These are phyloP conservation scores for Clohesyomyces aquaticus DNA, from an alignment of 495 filamentous ascomycete species.

Conservation along the genomic window DNA sequence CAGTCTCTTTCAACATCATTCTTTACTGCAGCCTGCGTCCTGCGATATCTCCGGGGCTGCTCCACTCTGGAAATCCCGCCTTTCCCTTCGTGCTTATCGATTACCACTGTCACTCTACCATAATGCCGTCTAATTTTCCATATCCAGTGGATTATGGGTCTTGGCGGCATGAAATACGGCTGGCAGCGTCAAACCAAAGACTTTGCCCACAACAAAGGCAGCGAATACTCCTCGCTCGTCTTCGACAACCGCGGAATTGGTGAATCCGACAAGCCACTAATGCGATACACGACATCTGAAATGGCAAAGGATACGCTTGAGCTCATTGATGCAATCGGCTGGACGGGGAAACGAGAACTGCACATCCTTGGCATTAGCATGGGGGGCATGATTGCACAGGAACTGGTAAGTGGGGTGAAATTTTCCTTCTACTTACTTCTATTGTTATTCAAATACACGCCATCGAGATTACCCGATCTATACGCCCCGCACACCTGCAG, in stretches of 20 bases:
- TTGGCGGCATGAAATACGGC: constrained; percentile 48
- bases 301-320: constrained; percentile 78
- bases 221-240: constrained; percentile 70
- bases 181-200: constrained; percentile 80
- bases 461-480: too few species aligned
- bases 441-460: neutral
- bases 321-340: constrained; percentile 67
- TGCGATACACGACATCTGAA: constrained; percentile 71
- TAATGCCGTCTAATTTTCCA: neutral
- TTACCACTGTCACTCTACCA: neutral
- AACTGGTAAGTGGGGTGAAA: constrained; percentile 62
- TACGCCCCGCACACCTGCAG: too few species aligned
- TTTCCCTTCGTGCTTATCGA: constrained; percentile 7
- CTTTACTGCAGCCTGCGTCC: neutral
- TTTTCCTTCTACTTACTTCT: too few species aligned
- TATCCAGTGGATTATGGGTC: constrained; percentile 52
- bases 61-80: too few species aligned
- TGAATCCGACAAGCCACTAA: constrained; percentile 70
- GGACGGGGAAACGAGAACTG: constrained; percentile 63
- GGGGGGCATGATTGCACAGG: constrained; percentile 90
- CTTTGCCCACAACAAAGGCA: constrained; percentile 70
- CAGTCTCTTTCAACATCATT: constrained; percentile 31
- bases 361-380: constrained; percentile 76
- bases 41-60: constrained; percentile 7
- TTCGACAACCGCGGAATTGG: constrained; percentile 84